A percentile compares a stretch with the other conserved stretches of the same genome.
Evolutionary conservation across 441 rosid species (phyloP).

Genomic region (Jatropha multifida): DNA sequence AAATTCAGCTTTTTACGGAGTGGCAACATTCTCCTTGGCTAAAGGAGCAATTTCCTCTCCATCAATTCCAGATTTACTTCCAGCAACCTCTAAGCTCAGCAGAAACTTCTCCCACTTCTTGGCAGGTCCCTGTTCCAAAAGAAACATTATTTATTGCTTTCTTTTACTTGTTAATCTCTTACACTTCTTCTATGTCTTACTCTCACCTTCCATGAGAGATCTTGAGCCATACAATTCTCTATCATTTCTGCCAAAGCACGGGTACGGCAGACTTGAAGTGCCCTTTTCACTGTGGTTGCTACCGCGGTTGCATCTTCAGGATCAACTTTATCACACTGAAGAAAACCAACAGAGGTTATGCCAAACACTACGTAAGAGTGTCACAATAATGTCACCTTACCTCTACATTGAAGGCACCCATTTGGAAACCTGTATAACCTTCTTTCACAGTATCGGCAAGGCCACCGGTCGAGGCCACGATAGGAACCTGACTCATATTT

Average conservation of each 20-base stretch:
- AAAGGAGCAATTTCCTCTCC: constrained; percentile 6
- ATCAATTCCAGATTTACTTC: constrained; percentile 8
- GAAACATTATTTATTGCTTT: neutral
- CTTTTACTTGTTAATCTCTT: neutral
- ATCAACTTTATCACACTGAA: constrained; percentile 7
- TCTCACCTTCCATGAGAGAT: constrained; percentile 10
- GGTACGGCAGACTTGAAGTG: neutral
- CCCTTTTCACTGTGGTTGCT: neutral
- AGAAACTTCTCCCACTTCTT: constrained; percentile 6
- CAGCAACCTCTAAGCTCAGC: constrained; percentile 3
- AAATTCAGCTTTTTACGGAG: constrained; percentile 29
- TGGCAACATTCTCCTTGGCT: constrained; percentile 67
- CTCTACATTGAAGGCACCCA: constrained; percentile 62
- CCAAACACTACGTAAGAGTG: too few relatives aligned
- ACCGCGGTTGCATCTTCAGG: constrained; percentile 1
- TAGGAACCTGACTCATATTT: constrained; percentile 44
- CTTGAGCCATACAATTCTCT: constrained; percentile 5
- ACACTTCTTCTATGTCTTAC: neutral
- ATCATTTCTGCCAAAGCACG: neutral
- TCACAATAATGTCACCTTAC: constrained; percentile 23
- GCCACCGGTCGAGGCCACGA: constrained; percentile 87
- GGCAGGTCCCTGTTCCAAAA: neutral
- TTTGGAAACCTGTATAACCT: constrained; percentile 82
- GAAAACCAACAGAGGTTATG: neutral
- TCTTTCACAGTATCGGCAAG: constrained; percentile 78